These are phyloP conservation scores for Thielaviopsis populi DNA, from an alignment of 2,329 filamentous ascomycete genomes.

Conservation along the genomic window DNA sequence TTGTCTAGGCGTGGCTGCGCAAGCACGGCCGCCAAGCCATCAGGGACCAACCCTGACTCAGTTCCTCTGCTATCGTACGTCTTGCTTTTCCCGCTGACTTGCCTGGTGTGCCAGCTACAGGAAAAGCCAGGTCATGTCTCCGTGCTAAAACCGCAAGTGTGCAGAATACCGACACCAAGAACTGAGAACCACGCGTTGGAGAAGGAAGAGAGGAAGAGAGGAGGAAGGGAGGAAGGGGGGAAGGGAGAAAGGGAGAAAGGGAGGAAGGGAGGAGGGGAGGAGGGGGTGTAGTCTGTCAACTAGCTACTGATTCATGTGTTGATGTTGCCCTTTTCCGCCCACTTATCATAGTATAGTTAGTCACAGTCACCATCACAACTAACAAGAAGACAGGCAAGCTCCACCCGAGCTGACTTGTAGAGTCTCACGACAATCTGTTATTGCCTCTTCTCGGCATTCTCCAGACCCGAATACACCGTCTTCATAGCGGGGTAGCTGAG, in stretches of 20 bases:
- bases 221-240: background rate
- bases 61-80: background rate
- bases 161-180: background rate
- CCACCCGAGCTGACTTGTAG: no score
- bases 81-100: background rate
- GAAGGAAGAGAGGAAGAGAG: background rate
- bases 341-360: no score
- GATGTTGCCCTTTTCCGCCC: no score
- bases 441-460: no score
- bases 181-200: background rate
- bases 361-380: no score
- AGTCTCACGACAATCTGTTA: no score
- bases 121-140: background rate
- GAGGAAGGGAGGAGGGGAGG: background rate
- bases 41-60: background rate
- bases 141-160: background rate
- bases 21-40: background rate
- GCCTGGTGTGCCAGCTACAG: background rate
- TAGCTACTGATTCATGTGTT: background rate
- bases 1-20: background rate
- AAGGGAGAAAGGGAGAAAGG: background rate
- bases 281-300: no score
- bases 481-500: no score
- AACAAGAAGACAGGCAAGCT: no score
- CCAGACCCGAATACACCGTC: no score